Percentiles rank a stretch among this genome's conserved stretches.
Evolutionary conservation across 345 rosid species (phyloP).

Genomic region (Acer yangbiense): DNA sequence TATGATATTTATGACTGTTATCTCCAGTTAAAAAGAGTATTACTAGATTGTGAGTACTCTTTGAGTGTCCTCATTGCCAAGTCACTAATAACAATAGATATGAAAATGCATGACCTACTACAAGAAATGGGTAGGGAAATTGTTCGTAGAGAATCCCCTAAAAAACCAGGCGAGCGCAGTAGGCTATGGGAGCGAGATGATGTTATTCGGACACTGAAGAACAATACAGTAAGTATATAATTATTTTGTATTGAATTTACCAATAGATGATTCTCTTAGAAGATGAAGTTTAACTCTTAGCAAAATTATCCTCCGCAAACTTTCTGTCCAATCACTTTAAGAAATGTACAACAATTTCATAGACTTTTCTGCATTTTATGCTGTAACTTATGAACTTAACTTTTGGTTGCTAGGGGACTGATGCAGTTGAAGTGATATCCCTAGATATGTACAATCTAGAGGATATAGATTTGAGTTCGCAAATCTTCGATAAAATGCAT

Average conservation of each 20-base stretch:
- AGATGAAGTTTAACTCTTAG: too few species aligned
- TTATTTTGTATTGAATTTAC: not conserved
- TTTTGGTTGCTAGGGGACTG: not conserved
- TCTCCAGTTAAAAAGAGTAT: not conserved
- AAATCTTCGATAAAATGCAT: constrained; percentile 7
- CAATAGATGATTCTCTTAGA: too few species aligned
- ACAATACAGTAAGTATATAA: not conserved
- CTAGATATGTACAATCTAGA: constrained; percentile 11
- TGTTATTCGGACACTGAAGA: not conserved
- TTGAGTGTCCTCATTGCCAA: constrained; percentile 27
- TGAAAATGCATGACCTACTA: constrained; percentile 41
- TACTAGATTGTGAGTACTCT: constrained; percentile 21
- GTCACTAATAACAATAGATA: constrained; percentile 28
- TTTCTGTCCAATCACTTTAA: too few species aligned
- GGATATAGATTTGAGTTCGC: not conserved
- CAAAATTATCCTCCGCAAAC: too few species aligned
- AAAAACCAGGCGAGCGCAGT: constrained; percentile 3
- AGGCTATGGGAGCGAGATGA: constrained; percentile 16
- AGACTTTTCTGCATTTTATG: too few species aligned
- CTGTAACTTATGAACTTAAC: not conserved
- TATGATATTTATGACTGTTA: constrained; percentile 14
- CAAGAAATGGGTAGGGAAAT: constrained; percentile 25
- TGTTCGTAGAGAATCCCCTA: constrained; percentile 4
- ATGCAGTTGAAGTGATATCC: constrained; percentile 1
- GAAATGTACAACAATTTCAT: too few species aligned